phyloP scores from a whole-genome alignment of 2,329 filamentous ascomycete genomes.

The Epicoccum sorghinum region DNA sequence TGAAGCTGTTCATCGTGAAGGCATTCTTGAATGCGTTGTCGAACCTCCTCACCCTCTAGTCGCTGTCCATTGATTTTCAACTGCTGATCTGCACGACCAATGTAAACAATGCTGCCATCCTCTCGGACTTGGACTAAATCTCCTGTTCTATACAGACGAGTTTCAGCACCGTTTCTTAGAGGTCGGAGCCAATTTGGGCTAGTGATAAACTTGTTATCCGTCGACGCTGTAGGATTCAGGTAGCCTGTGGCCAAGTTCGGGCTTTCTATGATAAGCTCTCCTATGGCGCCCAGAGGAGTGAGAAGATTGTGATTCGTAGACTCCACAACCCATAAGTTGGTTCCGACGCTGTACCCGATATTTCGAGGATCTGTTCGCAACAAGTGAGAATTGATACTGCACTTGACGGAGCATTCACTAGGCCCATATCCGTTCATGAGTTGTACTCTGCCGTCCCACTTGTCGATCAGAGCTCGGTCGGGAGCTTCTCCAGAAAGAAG shows the following conservation, averaged over 20 bases:
- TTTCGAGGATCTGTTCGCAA: constrained; percentile 5
- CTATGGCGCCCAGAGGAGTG: constrained; percentile 22
- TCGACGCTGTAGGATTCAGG: constrained; percentile 5
- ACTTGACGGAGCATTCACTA: constrained; percentile 9
- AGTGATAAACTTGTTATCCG: background rate
- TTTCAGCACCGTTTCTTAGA: background rate
- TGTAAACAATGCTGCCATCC: constrained; percentile 21
- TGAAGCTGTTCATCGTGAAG: background rate
- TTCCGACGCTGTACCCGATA: constrained; percentile 49
- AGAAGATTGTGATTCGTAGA: constrained; percentile 22
- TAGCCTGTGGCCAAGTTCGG: constrained; percentile 48
- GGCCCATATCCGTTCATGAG: constrained; percentile 23
- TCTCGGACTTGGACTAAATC: constrained; percentile 54
- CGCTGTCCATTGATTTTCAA: constrained; percentile 39
- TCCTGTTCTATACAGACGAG: constrained; percentile 11
- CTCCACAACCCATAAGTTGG: background rate
- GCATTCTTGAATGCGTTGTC: background rate
- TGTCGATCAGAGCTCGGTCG: background rate
- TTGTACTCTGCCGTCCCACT: constrained; percentile 15
- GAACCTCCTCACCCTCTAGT: constrained; percentile 26
- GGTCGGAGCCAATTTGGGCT: background rate
- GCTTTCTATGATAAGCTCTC: constrained; percentile 63
- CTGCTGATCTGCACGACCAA: constrained; percentile 30
- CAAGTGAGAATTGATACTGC: background rate
- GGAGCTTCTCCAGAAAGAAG: background rate